phyloP scores from a whole-genome alignment of 108 stramenopile species.

The Licmophora abbreviata region DNA sequence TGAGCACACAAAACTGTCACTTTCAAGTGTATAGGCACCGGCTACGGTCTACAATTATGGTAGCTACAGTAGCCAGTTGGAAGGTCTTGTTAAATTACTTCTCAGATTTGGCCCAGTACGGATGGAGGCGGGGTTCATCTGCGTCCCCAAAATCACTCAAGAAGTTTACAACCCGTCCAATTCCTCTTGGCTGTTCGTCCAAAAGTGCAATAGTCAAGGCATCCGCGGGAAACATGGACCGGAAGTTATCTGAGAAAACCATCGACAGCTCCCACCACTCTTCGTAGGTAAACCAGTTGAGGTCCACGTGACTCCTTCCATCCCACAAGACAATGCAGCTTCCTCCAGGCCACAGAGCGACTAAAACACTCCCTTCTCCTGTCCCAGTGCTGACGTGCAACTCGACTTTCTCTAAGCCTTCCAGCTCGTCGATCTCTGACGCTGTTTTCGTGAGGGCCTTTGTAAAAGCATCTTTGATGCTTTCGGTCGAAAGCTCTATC shows the following conservation, averaged over 20 bases:
- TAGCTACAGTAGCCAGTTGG: too few species aligned
- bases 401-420: slow-evolving; percentile 1
- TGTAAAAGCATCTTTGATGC: not conserved
- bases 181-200: slow-evolving; percentile 43
- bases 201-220: slow-evolving; percentile 11
- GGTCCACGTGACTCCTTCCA: slow-evolving; percentile 39
- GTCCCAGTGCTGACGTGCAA: slow-evolving; percentile 9
- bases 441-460: not conserved
- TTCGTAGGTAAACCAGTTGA: slow-evolving; percentile 50
- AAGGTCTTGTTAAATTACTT: too few species aligned
- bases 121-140: not conserved
- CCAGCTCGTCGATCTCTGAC: not conserved
- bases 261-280: slow-evolving; percentile 10
- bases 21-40: too few species aligned
- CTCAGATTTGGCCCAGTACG: not conserved
- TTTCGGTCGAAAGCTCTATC: not conserved
- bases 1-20: too few species aligned
- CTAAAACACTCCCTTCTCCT: slow-evolving; percentile 47
- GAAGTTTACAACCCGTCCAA: slow-evolving; percentile 37
- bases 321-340: slow-evolving; percentile 47
- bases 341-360: slow-evolving; percentile 23
- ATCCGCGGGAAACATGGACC: not conserved
- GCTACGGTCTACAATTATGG: too few species aligned
- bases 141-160: slow-evolving; percentile 18
- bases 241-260: slow-evolving; percentile 1